Conservation (phyloP, 805 yeast genomes). For the Kuraishia hungarica region DNA sequence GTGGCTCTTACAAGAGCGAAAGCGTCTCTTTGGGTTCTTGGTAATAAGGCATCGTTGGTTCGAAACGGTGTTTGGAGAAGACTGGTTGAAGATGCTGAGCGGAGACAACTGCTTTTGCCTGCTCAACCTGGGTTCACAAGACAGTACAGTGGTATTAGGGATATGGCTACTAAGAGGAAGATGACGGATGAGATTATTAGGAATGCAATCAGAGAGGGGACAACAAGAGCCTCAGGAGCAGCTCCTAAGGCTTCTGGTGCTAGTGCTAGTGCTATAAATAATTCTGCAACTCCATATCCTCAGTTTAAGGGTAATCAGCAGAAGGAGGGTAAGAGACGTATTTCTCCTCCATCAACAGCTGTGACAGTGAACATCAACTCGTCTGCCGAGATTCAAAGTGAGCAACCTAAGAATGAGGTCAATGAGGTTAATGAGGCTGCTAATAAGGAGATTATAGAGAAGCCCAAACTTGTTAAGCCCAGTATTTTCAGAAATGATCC, state of each 20-base stretch:
- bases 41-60: conserved; percentile 59
- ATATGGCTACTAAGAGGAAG: background rate
- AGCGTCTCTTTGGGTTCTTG: conserved; percentile 87
- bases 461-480: background rate
- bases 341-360: no score
- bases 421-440: no score
- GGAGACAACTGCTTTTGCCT: conserved; percentile 25
- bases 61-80: conserved; percentile 67
- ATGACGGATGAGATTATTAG: background rate
- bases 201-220: background rate
- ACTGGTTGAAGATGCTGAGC: conserved; percentile 56
- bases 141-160: background rate
- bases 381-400: no score
- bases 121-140: conserved; percentile 19
- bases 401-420: no score
- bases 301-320: no score
- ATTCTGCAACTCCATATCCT: no score
- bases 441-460: no score
- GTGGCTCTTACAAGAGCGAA: conserved; percentile 94
- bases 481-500: background rate
- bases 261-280: no score
- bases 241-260: no score
- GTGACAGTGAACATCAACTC: no score
- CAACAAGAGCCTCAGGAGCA: no score
- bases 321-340: no score